A percentile compares a stretch with the other conserved stretches of the same genome.
Conservation (phyloP, 2,329 filamentous ascomycete species). For the Penicillium sp. region DNA sequence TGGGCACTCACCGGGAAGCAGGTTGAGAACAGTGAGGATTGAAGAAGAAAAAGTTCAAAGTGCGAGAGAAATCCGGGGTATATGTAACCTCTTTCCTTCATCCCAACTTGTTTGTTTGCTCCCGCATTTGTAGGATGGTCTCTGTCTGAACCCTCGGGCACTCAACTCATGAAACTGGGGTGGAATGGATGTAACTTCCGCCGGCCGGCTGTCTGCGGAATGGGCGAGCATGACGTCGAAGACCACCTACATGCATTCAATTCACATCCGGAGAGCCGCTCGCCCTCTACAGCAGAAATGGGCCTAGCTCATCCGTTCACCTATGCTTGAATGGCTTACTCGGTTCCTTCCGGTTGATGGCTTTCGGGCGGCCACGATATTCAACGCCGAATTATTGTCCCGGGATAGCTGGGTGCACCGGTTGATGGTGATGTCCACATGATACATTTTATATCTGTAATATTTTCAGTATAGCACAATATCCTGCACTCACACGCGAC, state of each 20-base stretch:
- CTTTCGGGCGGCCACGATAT: neutral
- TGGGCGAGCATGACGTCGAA: slow-evolving; percentile 3
- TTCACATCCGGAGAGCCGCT: slow-evolving; percentile 2
- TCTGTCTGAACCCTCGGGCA: too few relatives aligned
- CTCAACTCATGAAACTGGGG: neutral
- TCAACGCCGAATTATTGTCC: neutral
- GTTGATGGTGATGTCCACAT: neutral
- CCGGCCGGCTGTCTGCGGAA: slow-evolving; percentile 9
- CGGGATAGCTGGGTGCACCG: neutral
- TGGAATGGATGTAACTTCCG: slow-evolving; percentile 1
- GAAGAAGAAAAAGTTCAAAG: neutral
- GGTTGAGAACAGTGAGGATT: too few relatives aligned
- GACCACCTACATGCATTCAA: neutral
- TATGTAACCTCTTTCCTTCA: neutral
- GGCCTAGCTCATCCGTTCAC: neutral
- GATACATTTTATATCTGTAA: neutral
- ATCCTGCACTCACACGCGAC: too few relatives aligned
- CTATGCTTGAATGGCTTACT: too few relatives aligned
- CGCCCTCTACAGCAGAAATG: neutral
- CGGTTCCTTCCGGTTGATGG: too few relatives aligned
- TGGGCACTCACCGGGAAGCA: too few relatives aligned
- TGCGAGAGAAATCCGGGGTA: neutral
- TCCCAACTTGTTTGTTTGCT: neutral
- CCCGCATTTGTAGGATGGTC: too few relatives aligned
- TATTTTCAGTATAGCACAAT: neutral